phyloP scores from a whole-genome alignment of 306 rosid genomes.

The Dalbergia oliveri region DNA sequence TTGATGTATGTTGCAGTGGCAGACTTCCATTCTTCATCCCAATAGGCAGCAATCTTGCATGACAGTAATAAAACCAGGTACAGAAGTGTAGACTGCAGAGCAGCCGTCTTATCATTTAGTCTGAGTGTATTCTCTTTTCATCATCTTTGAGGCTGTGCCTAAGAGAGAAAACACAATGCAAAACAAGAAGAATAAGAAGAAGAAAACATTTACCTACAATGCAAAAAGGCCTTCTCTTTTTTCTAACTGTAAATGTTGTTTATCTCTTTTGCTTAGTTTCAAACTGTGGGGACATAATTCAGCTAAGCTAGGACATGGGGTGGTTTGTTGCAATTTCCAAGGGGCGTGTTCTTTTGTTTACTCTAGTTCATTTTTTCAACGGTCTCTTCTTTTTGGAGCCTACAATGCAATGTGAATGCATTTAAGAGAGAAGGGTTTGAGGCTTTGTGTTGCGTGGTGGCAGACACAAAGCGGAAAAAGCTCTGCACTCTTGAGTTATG shows the following conservation, averaged over 20 bases:
- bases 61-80: slow-evolving; percentile 63
- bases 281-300: slow-evolving; percentile 55
- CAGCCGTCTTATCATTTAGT: slow-evolving; percentile 47
- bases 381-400: slow-evolving; percentile 48
- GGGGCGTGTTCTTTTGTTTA: slow-evolving; percentile 37
- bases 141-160: background rate
- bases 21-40: slow-evolving; percentile 75
- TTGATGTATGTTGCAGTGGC: slow-evolving; percentile 90
- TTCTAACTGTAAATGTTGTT: slow-evolving; percentile 27
- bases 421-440: slow-evolving; percentile 16
- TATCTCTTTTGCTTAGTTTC: slow-evolving; percentile 53
- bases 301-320: slow-evolving; percentile 47
- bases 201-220: background rate
- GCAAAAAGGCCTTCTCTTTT: slow-evolving; percentile 16
- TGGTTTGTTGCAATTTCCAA: slow-evolving; percentile 41
- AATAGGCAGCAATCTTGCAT: slow-evolving; percentile 50
- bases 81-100: slow-evolving; percentile 61
- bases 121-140: background rate
- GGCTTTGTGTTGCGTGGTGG: slow-evolving; percentile 49
- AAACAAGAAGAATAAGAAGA: background rate
- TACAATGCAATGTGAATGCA: slow-evolving; percentile 43
- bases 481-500: background rate
- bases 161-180: background rate
- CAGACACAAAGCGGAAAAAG: slow-evolving; percentile 58
- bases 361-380: slow-evolving; percentile 6